A percentile compares a stretch with the other conserved stretches of the same genome.
phyloP scores from a whole-genome alignment of 371 early-diverging fungal genomes.

The Funneliformis caledonium region DNA sequence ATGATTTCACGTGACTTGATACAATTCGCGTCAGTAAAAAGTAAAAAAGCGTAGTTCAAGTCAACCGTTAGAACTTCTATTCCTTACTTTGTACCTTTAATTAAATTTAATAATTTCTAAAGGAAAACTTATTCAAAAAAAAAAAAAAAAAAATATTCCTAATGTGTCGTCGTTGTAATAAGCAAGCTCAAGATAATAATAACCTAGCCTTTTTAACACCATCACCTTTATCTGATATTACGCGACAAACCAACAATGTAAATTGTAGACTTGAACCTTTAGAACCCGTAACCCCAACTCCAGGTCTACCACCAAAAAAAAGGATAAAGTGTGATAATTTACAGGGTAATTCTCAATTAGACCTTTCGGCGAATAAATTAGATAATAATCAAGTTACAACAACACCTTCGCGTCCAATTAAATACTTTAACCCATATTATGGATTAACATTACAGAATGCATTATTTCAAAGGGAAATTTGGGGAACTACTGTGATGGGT shows the following conservation, averaged over 20 bases:
- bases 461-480: slow-evolving; percentile 34
- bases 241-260: not conserved
- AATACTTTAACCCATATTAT: not conserved
- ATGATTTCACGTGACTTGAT: no score
- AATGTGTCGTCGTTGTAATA: not conserved
- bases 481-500: slow-evolving; percentile 19
- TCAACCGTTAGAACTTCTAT: no score
- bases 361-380: not conserved
- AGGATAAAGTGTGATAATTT: slow-evolving; percentile 5
- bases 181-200: not conserved
- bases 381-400: not conserved
- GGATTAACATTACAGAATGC: not conserved
- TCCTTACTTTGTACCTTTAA: no score
- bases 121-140: no score
- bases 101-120: no score
- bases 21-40: no score
- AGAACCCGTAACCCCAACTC: not conserved
- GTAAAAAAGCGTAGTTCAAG: no score
- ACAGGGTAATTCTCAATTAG: no score
- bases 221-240: slow-evolving; percentile 6
- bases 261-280: not conserved
- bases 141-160: not conserved
- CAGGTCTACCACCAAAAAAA: slow-evolving; percentile 3
- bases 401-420: not conserved
- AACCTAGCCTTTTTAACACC: slow-evolving; percentile 1